These are phyloP conservation scores for Prunus persica DNA, from an alignment of 306 rosid species.

Conservation along the genomic window DNA sequence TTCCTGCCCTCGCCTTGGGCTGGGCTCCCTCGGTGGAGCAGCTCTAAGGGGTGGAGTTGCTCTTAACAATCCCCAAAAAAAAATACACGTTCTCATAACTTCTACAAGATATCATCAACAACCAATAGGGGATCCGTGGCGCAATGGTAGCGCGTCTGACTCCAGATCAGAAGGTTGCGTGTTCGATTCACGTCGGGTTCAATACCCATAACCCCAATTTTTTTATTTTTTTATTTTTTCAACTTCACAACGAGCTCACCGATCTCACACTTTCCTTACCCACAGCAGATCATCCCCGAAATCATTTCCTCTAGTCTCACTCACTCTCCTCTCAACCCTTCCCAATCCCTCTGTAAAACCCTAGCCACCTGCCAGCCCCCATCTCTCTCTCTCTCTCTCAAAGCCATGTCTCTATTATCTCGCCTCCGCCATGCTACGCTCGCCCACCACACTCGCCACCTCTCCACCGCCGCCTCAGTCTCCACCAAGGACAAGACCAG, in stretches of 20 bases:
- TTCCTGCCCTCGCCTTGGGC: no score
- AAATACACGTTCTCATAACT: no score
- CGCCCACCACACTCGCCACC: constrained; percentile 17
- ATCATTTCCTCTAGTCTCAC: neutral
- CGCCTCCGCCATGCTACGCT: constrained; percentile 49
- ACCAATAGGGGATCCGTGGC: constrained; percentile 59
- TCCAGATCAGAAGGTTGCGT: constrained; percentile 97
- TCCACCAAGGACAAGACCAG: constrained; percentile 47
- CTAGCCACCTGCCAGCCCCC: neutral
- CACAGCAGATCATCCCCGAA: neutral
- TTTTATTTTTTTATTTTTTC: neutral
- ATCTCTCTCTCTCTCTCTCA: constrained; percentile 13
- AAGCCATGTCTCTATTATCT: constrained; percentile 46
- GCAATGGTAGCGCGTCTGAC: constrained; percentile 98
- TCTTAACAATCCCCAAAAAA: no score
- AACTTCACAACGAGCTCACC: neutral
- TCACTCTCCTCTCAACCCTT: neutral
- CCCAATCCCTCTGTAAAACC: constrained; percentile 9
- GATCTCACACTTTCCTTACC: neutral
- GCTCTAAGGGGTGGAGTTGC: no score
- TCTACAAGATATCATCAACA: neutral
- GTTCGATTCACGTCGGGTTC: constrained; percentile 91
- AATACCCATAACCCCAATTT: rapidly evolving
- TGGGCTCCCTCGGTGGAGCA: no score
- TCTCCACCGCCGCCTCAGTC: constrained; percentile 42